Evolutionary conservation across 108 stramenopile genomes (phyloP), one percentile per base, ranked within the genome.

Genomic region (Cyclotella choctawhatcheeana): DNA sequence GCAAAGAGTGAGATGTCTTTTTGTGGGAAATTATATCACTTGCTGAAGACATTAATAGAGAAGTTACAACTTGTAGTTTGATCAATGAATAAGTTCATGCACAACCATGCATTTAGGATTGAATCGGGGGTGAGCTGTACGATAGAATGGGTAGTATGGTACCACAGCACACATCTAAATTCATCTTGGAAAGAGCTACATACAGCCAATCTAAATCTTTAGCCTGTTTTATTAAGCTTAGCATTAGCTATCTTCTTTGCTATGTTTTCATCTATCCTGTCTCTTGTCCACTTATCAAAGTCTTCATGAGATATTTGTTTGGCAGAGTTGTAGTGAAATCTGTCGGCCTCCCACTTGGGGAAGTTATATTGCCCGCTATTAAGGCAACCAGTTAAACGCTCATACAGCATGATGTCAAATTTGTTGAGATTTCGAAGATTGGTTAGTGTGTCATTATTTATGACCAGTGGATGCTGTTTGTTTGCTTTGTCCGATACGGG

Each of bases 311-410:
- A 34, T 18, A 61, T 44, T 40, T 45, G 58, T n/a, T 26, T 17
- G 3, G 48, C 6, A 20, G 56, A 43, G 31, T 60, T 76, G 16
- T 5, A 17, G 7, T 27, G 17, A 27, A 76, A 76, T 60, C 74
- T 55, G 20, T 21, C 51, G 30, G n/a, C 43, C 37, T 76, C 58
- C 74, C 74, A 77, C 31, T n/a, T 10, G 17, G 69, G 77, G 32
- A 77, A 70, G 29, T 63, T 43, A 22, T 50, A 47, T 27, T 45
- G 24, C 30, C 24, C 64, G 5, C 64, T 17, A 6, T 71, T 44
- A 67, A 77, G 52, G 63, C 77, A 76, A 34, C 64, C 68, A 27
- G 32, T 59, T 22, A 77, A 45, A 37, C 67, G 44, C 18, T 69
- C 32, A 21, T 77, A 77, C 17, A 77, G 25, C 14, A 52, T 34